These are phyloP conservation scores for Myxozyma neotropica DNA, from an alignment of 805 yeast species.

Conservation along the genomic window DNA sequence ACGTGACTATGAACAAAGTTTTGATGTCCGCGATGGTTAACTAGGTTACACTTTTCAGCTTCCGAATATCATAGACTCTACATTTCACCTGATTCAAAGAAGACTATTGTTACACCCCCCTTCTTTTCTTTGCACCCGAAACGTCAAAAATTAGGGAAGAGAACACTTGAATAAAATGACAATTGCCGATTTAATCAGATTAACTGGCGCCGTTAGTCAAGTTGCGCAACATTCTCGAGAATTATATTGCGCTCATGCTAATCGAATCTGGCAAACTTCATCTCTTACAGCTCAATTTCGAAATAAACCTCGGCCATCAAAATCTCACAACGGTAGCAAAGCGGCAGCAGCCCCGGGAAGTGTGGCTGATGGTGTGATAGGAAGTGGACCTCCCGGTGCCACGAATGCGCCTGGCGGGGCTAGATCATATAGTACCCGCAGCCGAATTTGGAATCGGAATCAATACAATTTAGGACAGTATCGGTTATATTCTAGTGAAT, in stretches of 20 bases:
- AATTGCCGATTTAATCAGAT: constrained; percentile 23
- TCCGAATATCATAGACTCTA: too few relatives aligned
- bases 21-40: too few relatives aligned
- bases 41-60: too few relatives aligned
- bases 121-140: too few relatives aligned
- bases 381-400: background rate
- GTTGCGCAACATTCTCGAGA: constrained; percentile 14
- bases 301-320: background rate
- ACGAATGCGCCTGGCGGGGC: background rate
- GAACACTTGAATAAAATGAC: too few relatives aligned
- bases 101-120: too few relatives aligned
- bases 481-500: background rate
- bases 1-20: too few relatives aligned
- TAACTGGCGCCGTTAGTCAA: constrained; percentile 19
- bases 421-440: constrained; percentile 1
- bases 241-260: constrained; percentile 13
- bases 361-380: background rate
- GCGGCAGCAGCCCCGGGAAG: too few relatives aligned
- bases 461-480: too few relatives aligned
- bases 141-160: too few relatives aligned
- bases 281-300: constrained; percentile 20
- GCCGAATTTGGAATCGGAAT: background rate
- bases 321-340: too few relatives aligned
- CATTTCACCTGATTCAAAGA: too few relatives aligned
- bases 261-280: constrained; percentile 21